Evolutionary conservation across 2,329 filamentous ascomycete genomes (phyloP), one percentile per base, ranked within the genome.

Genomic region (Neoarthrinium moseri): DNA sequence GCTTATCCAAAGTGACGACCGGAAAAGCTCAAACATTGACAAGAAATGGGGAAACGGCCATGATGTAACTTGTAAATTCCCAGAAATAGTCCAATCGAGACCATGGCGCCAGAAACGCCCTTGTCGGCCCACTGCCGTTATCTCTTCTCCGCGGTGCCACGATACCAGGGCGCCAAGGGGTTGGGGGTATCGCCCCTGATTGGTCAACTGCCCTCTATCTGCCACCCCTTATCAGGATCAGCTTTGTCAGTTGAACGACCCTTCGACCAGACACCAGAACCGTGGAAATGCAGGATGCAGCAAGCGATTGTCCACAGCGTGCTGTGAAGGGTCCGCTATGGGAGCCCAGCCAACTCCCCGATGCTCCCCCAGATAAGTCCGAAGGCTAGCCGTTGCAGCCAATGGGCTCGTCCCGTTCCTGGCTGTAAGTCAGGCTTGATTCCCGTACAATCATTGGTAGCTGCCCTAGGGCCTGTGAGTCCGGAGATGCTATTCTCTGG

Each of bases 401-500:
- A 54, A 54, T 54, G 32, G 49, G 46, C 42, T 8, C 29, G 23
- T 8, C 26, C 32, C 40, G 24, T 39, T 42, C 47, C 45, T 46
- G 47, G 54, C 47, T 47, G 44, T 49, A 45, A n/a, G 50, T 53
- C 53, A 51, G n/a, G 48, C 43, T 24, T 38, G 44, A 46, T 33
- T 32, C 32, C 39, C 26, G 33, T 26, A 30, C 46, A 51, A 51
- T 47, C 44, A 50, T 57, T 51, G 51, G 55, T 43, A 48, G 46
- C 43, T 49, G 40, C 41, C 20, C 20, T 32, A 26, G 36, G 24
- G 34, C 44, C 26, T 46, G n/a, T 35, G 40, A 27, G 29, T 32
- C 51, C 57, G 57, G 59, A 60, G 59, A 61, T 60, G 57, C 52
- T 49, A 35, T 49, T 54, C 48, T 56, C 53, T 49, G 45, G 20